Evolutionary conservation across 768 basidiomycete species (phyloP), one percentile per base, ranked within the genome.

Genomic region (Suillus luteus): DNA sequence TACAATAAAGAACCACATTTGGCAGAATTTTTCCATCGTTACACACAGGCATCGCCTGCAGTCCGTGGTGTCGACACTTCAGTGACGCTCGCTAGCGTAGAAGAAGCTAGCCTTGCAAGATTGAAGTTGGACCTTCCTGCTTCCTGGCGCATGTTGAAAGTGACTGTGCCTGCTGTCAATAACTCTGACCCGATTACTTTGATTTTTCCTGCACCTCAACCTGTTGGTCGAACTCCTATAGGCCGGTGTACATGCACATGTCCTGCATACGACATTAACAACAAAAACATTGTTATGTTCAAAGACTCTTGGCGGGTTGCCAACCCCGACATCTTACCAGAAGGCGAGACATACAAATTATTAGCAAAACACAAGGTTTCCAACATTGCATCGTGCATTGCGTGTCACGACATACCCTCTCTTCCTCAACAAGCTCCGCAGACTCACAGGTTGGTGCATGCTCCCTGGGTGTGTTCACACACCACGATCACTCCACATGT

Each of bases 341-440:
- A 77, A 63, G 61, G 63, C 0, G 64, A 65, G 2, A 69, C 68
- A 14, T 65, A 76, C 12, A 24, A n/a, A 19, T 33, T 55, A 8
- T 64, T 78, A 38, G 66, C 72, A 7, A 31, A 61, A 17, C 22
- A 59, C 5, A 27, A 60, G 1, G 71, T 76, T 4, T 63, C 62
- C 12, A 61, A 75, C 55, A 59, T 79, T 35, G 74, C 76, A 0
- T 58, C 38, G n/a, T 59, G 75, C 22, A 27, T 64, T 5, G 48
- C 49, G 2, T 51, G 35, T 31, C 27, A 52, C 12, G 41, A 64
- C n/a, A 43, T 64, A 15, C 37, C 31, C n/a, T 49, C 37, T 35
- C 17, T 10, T 12, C 37, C 27, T 31, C 12, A 51, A 52, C 59
- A 61, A 54, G 11, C 46, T n/a, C 3, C 10, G 22, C 46, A 48